phyloP scores from a whole-genome alignment of 2,329 filamentous ascomycete genomes.

The Xylariaceae sp. region DNA sequence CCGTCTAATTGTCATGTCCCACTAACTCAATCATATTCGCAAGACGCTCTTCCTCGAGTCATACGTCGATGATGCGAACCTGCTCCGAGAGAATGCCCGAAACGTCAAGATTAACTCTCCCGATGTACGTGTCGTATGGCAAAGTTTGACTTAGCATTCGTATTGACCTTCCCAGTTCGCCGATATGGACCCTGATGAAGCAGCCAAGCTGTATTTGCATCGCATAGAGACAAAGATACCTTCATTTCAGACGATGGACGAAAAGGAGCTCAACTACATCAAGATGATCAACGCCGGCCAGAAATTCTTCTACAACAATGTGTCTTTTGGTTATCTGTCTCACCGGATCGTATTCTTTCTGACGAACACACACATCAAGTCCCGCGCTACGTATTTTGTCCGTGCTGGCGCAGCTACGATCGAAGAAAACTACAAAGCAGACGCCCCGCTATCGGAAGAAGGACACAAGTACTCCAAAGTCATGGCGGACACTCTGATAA shows the following conservation, averaged over 20 bases:
- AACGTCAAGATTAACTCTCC: conserved; percentile 98
- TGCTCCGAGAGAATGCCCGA: conserved; percentile 93
- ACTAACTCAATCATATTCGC: background rate
- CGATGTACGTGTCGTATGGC: conserved; percentile 57
- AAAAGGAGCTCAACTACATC: conserved; percentile 91
- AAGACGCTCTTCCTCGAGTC: conserved; percentile 97
- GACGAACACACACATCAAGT: conserved; percentile 96
- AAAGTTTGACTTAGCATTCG: background rate
- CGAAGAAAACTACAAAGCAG: conserved; percentile 87
- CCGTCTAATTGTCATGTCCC: background rate
- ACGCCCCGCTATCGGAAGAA: conserved; percentile 77
- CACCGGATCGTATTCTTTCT: conserved; percentile 98
- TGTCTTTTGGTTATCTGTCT: conserved; percentile 92
- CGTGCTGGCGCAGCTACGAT: conserved; percentile 83
- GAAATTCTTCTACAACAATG: conserved; percentile 92
- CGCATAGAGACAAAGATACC: conserved; percentile 92
- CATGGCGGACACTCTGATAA: conserved; percentile 80
- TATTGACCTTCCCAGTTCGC: conserved; percentile 60
- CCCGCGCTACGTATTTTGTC: conserved; percentile 88
- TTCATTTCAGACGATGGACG: conserved; percentile 94
- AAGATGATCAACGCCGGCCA: conserved; percentile 99
- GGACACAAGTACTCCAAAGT: conserved; percentile 78
- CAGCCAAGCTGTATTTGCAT: conserved; percentile 84
- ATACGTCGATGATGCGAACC: conserved; percentile 86
- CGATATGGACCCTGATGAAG: conserved; percentile 88